A percentile compares a stretch with the other conserved stretches of the same genome.
phyloP scores from a whole-genome alignment of 768 basidiomycete species.

The Termitomyces sp. region DNA sequence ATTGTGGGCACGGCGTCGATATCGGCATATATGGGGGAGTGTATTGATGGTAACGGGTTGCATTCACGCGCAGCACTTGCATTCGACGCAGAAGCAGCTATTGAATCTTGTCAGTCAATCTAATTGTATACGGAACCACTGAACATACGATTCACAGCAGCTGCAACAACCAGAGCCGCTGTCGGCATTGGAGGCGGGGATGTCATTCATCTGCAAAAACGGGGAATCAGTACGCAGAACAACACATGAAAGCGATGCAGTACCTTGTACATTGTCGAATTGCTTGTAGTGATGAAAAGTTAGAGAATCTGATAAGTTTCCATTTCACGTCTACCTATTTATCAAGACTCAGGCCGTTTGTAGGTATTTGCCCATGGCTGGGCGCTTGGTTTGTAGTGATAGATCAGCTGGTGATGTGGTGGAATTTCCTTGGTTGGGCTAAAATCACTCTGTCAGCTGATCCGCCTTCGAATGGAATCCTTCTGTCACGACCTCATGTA shows the following conservation, averaged over 20 bases:
- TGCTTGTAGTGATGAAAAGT: background rate
- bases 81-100: constrained; percentile 12
- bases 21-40: background rate
- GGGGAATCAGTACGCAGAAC: background rate
- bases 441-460: background rate
- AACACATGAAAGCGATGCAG: background rate
- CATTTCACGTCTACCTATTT: background rate
- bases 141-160: constrained; percentile 10
- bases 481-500: too few relatives aligned
- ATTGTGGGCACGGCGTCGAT: background rate
- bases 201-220: background rate
- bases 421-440: background rate
- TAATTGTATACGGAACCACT: background rate
- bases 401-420: background rate
- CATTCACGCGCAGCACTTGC: constrained; percentile 11
- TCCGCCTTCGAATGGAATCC: too few relatives aligned
- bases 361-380: background rate
- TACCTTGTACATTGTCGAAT: constrained; percentile 7
- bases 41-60: too few relatives aligned
- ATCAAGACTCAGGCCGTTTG: background rate
- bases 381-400: background rate
- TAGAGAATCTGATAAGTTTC: background rate
- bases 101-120: background rate
- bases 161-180: constrained; percentile 7
- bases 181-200: constrained; percentile 2